Evolutionary conservation across 805 yeast species (phyloP).

Genomic region (Wickerhamiella dianesei): DNA sequence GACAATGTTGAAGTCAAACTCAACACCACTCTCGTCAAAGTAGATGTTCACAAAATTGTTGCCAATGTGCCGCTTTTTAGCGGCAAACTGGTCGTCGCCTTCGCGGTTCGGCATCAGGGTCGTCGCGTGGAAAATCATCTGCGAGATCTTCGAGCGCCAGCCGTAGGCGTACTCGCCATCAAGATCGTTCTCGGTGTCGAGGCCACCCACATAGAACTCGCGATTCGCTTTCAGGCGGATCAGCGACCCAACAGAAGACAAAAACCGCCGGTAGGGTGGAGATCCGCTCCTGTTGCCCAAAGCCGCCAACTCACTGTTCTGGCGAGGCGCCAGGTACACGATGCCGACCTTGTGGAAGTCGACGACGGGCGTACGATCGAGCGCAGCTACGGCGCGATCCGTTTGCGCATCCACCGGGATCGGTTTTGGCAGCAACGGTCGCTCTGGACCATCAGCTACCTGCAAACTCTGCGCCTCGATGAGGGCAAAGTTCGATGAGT

Average conservation of each 20-base stretch:
- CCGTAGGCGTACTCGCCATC: slow-evolving; percentile 68
- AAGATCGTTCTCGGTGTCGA: slow-evolving; percentile 51
- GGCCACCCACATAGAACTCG: slow-evolving; percentile 58
- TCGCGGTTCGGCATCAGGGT: slow-evolving; percentile 58
- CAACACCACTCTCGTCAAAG: slow-evolving; percentile 59
- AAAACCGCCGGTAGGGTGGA: slow-evolving; percentile 42
- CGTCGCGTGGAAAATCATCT: slow-evolving; percentile 63
- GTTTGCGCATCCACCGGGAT: slow-evolving; percentile 37
- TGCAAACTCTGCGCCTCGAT: slow-evolving; percentile 6
- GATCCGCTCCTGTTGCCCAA: slow-evolving; percentile 54
- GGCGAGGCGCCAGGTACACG: slow-evolving; percentile 58
- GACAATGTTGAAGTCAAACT: slow-evolving; percentile 57
- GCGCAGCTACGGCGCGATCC: slow-evolving; percentile 40
- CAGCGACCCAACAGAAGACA: slow-evolving; percentile 45
- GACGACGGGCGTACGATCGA: slow-evolving; percentile 67
- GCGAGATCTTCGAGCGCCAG: slow-evolving; percentile 60
- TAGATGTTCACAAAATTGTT: slow-evolving; percentile 70
- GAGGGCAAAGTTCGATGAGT: slow-evolving; percentile 8
- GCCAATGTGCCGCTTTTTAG: slow-evolving; percentile 77
- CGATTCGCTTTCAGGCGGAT: slow-evolving; percentile 43
- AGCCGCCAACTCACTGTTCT: slow-evolving; percentile 48
- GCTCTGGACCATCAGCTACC: slow-evolving; percentile 1
- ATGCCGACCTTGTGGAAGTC: slow-evolving; percentile 70
- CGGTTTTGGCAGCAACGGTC: slow-evolving; percentile 23
- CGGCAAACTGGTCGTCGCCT: slow-evolving; percentile 34